Evolutionary conservation across 208 protist genomes (phyloP).

Genomic region (Borovskyia barvae): DNA sequence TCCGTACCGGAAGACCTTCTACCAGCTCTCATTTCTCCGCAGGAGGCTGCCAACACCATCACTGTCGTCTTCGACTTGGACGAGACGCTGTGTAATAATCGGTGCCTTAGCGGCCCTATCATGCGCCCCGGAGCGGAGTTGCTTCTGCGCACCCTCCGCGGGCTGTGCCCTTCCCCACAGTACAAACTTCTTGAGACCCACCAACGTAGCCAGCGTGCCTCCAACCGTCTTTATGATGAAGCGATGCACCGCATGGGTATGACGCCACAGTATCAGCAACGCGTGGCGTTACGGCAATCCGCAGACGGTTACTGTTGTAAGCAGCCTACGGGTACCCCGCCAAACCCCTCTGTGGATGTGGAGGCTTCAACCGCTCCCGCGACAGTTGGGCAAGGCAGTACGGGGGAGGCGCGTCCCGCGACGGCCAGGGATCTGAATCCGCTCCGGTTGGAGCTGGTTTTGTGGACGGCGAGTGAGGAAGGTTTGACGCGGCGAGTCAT

Average conservation of each 20-base stretch:
- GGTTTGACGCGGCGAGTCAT: constrained; percentile 70
- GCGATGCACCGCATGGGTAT: constrained; percentile 33
- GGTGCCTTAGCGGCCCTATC: constrained; percentile 45
- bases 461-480: constrained; percentile 90
- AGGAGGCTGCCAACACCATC: constrained; percentile 55
- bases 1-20: constrained; percentile 24
- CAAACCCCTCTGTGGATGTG: too few species aligned
- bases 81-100: constrained; percentile 90
- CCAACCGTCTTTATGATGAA: constrained; percentile 46
- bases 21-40: constrained; percentile 30
- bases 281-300: constrained; percentile 21
- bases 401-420: constrained; percentile 19
- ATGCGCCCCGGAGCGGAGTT: constrained; percentile 68
- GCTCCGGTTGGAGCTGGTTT: constrained; percentile 76
- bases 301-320: constrained; percentile 11
- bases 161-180: constrained; percentile 40
- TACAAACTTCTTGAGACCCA: constrained; percentile 21
- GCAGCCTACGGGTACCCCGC: too few species aligned
- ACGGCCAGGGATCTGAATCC: constrained; percentile 18
- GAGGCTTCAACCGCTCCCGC: too few species aligned
- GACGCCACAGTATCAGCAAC: constrained; percentile 19
- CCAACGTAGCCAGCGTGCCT: constrained; percentile 14
- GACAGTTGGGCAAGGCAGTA: constrained; percentile 8
- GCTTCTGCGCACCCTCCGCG: constrained; percentile 53
- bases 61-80: constrained; percentile 92